Conservation (phyloP, 208 protist species). For the Acanthamoeba lenticulata region DNA sequence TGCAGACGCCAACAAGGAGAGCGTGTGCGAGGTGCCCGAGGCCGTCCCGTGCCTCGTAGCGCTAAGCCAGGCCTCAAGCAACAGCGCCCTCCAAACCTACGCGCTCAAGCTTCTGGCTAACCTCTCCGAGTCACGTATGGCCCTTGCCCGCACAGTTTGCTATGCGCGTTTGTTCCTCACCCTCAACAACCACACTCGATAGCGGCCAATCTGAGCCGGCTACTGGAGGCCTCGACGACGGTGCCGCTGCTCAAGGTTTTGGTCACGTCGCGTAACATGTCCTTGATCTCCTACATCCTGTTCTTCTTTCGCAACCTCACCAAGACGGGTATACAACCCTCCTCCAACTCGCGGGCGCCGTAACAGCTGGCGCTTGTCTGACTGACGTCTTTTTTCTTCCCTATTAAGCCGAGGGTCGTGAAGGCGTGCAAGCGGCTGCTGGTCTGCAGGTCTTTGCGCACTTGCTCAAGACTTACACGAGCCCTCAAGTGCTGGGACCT, state of each 20-base stretch:
- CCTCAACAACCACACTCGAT: neutral
- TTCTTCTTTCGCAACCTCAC: conserved; percentile 53
- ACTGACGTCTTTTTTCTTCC: neutral
- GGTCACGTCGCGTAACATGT: conserved; percentile 27
- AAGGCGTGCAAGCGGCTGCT: neutral
- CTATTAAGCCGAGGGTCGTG: neutral
- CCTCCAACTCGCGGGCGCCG: neutral
- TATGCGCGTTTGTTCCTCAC: too few relatives aligned
- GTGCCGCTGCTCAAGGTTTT: conserved; percentile 26
- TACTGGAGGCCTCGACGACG: neutral
- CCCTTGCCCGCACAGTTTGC: neutral
- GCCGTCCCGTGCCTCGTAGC: neutral
- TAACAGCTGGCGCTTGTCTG: neutral
- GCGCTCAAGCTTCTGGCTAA: conserved; percentile 40
- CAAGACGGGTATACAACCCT: neutral
- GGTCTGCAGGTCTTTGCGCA: conserved; percentile 25
- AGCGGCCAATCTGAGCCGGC: neutral
- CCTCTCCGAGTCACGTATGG: neutral
- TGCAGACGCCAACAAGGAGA: conserved; percentile 30
- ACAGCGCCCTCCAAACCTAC: neutral
- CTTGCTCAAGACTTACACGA: conserved; percentile 31
- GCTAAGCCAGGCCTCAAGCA: neutral
- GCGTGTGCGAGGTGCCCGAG: neutral
- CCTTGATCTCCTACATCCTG: conserved; percentile 13
- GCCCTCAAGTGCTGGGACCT: conserved; percentile 1